Conservation (phyloP, 371 early-diverging fungal genomes). For the Mortierella sp. region DNA sequence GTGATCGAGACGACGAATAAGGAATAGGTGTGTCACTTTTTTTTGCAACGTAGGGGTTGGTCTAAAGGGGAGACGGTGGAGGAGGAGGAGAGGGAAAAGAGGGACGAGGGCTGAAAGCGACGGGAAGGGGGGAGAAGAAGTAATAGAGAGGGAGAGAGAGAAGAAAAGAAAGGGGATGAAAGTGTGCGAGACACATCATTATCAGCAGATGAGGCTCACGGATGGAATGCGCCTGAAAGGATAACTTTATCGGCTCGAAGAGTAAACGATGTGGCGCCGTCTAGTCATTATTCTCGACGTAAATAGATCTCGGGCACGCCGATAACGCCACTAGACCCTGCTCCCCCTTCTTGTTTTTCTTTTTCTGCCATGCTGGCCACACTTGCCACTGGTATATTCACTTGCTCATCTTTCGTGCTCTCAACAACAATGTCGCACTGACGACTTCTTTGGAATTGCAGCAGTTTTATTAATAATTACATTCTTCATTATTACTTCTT, state of each 20-base stretch:
- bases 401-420: not conserved
- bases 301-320: not conserved
- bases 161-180: not conserved
- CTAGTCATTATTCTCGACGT: not conserved
- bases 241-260: not conserved
- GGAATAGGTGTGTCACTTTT: not conserved
- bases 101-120: not conserved
- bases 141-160: not conserved
- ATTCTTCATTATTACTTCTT: not conserved
- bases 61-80: not conserved
- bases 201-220: not conserved
- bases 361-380: not conserved
- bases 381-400: not conserved
- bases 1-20: not conserved
- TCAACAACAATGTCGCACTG: slow-evolving; percentile 9
- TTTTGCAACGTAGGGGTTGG: not conserved
- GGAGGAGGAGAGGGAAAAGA: not conserved
- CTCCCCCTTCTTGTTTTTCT: not conserved
- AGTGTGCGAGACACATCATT: not conserved
- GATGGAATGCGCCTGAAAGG: not conserved
- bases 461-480: not conserved
- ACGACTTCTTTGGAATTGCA: not conserved
- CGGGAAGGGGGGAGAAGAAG: not conserved
- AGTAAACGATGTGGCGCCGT: not conserved
- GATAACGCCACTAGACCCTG: slow-evolving; percentile 8